Evolutionary conservation across 257 asterid species (phyloP).

Genomic region (Ilex asprella): DNA sequence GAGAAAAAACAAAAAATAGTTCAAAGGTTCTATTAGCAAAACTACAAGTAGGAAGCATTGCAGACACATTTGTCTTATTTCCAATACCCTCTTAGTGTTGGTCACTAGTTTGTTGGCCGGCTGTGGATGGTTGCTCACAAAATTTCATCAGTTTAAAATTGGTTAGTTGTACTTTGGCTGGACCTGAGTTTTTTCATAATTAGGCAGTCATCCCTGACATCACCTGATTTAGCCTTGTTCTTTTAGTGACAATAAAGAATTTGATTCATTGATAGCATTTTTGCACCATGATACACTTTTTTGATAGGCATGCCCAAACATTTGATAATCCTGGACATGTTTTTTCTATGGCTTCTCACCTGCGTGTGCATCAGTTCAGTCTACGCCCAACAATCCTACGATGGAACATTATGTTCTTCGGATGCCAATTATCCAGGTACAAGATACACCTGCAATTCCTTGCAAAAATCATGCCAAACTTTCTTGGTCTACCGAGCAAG

Average conservation of each 20-base stretch:
- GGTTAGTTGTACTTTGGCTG: background rate
- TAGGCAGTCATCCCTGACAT: background rate
- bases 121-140: background rate
- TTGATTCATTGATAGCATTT: background rate
- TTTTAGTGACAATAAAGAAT: no score
- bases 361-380: conserved; percentile 16
- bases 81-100: background rate
- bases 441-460: conserved; percentile 43
- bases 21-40: background rate
- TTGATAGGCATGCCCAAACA: conserved; percentile 11
- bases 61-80: background rate
- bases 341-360: conserved; percentile 22
- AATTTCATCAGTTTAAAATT: background rate
- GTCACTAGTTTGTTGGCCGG: background rate
- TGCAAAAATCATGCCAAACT: conserved; percentile 30
- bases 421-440: conserved; percentile 35
- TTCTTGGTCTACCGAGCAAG: conserved; percentile 47
- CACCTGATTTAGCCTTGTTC: background rate
- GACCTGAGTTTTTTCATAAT: background rate
- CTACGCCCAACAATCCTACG: conserved; percentile 49
- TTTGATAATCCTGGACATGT: conserved; percentile 12
- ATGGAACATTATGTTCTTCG: conserved; percentile 35
- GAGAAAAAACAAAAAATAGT: no score
- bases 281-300: background rate
- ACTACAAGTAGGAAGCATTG: background rate